Percentiles rank a stretch among this genome's conserved stretches.
Evolutionary conservation across 805 yeast genomes (phyloP).

Genomic region (Pichia occidentalis): DNA sequence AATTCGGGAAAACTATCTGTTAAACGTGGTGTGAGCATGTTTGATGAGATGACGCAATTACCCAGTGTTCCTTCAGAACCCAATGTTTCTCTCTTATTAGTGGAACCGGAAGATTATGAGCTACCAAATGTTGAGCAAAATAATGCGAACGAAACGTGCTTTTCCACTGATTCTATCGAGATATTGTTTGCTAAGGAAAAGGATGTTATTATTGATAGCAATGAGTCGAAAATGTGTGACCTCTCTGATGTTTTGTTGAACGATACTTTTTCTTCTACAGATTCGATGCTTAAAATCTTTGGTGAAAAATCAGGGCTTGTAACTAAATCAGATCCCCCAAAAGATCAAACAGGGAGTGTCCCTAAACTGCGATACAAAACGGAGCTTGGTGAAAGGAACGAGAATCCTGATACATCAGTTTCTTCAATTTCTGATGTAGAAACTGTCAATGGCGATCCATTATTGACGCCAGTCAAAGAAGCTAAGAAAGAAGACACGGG

Average conservation of each 20-base stretch:
- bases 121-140: neutral
- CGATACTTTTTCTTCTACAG: constrained; percentile 4
- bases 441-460: neutral
- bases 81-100: no score
- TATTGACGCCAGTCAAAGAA: neutral
- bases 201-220: no score
- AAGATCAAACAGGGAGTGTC: no score
- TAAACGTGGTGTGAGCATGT: neutral
- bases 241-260: no score
- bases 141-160: neutral
- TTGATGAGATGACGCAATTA: constrained; percentile 2
- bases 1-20: constrained; percentile 1
- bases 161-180: neutral
- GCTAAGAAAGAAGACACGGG: neutral
- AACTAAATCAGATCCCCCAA: neutral
- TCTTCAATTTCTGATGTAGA: no score
- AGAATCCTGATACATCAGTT: no score
- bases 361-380: no score
- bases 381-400: no score
- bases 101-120: neutral
- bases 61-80: constrained; percentile 5
- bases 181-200: neutral
- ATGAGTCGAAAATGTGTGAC: no score
- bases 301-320: neutral
- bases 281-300: neutral